Percentiles rank a stretch among this genome's conserved stretches.
These are phyloP conservation scores for Gardenia jasminoides DNA, from an alignment of 257 asterid species.

Conservation along the genomic window DNA sequence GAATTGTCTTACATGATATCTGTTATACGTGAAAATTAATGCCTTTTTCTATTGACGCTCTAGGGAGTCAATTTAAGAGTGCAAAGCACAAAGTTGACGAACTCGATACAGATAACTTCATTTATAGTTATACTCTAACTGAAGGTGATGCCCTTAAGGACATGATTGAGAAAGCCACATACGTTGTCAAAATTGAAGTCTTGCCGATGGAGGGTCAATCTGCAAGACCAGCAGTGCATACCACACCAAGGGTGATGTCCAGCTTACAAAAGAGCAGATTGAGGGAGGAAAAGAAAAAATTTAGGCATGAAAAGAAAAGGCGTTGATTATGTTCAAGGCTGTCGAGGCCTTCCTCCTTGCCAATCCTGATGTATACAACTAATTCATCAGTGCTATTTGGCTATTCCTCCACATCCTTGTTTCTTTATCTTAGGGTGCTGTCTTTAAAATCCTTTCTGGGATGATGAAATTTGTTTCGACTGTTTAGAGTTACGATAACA, in stretches of 20 bases:
- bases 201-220: constrained; percentile 40
- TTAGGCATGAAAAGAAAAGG: background rate
- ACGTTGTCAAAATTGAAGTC: constrained; percentile 37
- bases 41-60: too few species aligned
- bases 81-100: constrained; percentile 40
- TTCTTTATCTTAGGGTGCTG: too few species aligned
- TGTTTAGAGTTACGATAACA: too few species aligned
- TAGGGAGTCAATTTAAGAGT: constrained; percentile 19
- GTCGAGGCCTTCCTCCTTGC: too few species aligned
- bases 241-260: constrained; percentile 32
- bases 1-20: too few species aligned
- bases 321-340: background rate
- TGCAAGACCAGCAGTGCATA: constrained; percentile 37
- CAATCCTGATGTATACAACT: too few species aligned
- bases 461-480: too few species aligned
- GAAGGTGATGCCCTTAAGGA: constrained; percentile 46
- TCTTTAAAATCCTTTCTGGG: too few species aligned
- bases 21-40: too few species aligned
- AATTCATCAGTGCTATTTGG: too few species aligned
- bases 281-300: constrained; percentile 8
- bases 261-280: constrained; percentile 34
- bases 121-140: constrained; percentile 34
- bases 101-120: constrained; percentile 41
- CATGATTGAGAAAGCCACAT: constrained; percentile 37
- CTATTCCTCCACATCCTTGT: too few species aligned